A percentile compares a stretch with the other conserved stretches of the same genome.
Conservation (phyloP, 305 asterid genomes). For the Rubia tinctorum region DNA sequence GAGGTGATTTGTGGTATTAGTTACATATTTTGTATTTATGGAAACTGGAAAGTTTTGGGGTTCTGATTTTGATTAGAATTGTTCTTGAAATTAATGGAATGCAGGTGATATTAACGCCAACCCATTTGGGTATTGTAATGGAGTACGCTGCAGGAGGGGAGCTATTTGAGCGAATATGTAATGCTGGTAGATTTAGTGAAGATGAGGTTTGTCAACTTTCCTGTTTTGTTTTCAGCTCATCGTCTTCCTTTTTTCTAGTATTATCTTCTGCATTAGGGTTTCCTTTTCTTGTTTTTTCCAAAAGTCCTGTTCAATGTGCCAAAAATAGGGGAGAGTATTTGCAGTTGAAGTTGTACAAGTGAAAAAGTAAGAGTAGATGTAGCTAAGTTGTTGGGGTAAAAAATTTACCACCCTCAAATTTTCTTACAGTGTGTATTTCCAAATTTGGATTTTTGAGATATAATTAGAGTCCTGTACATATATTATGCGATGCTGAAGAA, state of each 20-base stretch:
- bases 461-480: not conserved
- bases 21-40: not conserved
- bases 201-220: conserved; percentile 50
- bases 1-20: conserved; percentile 37
- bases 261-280: not conserved
- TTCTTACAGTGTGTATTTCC: not conserved
- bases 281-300: too few species aligned
- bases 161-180: conserved; percentile 77
- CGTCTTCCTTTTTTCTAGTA: not conserved
- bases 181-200: conserved; percentile 85
- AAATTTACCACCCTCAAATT: not conserved
- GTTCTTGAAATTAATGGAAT: not conserved
- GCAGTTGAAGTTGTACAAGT: not conserved
- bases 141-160: conserved; percentile 99
- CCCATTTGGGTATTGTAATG: conserved; percentile 85
- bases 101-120: conserved; percentile 77
- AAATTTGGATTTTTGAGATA: not conserved
- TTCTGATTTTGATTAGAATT: not conserved
- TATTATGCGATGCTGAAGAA: not conserved
- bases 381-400: not conserved
- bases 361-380: not conserved
- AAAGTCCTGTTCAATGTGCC: too few species aligned
- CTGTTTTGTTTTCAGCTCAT: not conserved
- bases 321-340: not conserved
- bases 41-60: not conserved